Conservation (phyloP, 305 asterid species). For the Rubia balearica region DNA sequence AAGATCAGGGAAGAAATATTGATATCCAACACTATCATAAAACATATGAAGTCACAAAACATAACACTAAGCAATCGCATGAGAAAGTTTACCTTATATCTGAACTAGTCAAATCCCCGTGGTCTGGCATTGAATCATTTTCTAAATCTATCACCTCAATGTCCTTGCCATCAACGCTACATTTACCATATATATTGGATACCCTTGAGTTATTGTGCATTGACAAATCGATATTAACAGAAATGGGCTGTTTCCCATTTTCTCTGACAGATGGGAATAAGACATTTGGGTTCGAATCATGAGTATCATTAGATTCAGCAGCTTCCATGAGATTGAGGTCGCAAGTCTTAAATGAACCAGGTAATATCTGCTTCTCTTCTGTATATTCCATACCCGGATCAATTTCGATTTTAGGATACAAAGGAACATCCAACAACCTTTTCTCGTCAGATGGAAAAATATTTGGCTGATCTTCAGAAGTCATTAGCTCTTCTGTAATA, state of each 20-base stretch:
- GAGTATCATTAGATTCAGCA: conserved; percentile 50
- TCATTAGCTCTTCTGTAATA: conserved; percentile 34
- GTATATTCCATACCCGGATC: conserved; percentile 37
- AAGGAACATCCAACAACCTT: conserved; percentile 41
- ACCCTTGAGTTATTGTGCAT: conserved; percentile 40
- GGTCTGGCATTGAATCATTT: conserved; percentile 61
- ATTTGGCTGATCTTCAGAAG: conserved; percentile 29
- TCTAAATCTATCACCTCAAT: conserved; percentile 94
- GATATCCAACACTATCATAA: background rate
- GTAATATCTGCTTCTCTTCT: conserved; percentile 59
- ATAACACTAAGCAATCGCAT: background rate
- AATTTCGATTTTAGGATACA: conserved; percentile 37
- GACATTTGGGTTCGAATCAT: conserved; percentile 32
- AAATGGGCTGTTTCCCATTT: conserved; percentile 33
- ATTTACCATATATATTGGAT: conserved; percentile 39
- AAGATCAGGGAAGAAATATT: background rate
- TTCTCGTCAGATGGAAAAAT: conserved; percentile 39
- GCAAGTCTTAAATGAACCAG: conserved; percentile 73
- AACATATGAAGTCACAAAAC: background rate
- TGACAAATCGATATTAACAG: conserved; percentile 66
- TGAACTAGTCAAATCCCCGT: conserved; percentile 38
- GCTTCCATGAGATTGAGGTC: conserved; percentile 79
- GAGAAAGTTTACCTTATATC: conserved; percentile 50
- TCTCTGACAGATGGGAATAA: conserved; percentile 39
- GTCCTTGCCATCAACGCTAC: conserved; percentile 37